Percentiles rank a stretch among this genome's conserved stretches.
These are phyloP conservation scores for Wickerhamomyces hampshirensis DNA, from an alignment of 805 yeast genomes.

Conservation along the genomic window DNA sequence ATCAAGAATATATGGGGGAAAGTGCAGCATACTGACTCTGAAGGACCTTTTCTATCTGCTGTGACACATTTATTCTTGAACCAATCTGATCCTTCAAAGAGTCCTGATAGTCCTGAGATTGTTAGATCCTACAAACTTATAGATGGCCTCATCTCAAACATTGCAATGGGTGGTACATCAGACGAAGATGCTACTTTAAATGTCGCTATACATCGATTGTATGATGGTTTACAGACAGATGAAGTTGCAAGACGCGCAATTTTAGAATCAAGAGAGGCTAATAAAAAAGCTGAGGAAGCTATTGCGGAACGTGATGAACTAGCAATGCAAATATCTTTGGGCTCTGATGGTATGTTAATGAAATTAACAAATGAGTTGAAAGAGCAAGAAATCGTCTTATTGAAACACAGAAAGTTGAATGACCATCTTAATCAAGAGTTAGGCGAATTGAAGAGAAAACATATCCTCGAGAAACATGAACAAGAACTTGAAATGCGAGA, in stretches of 20 bases:
- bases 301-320: slow-evolving; percentile 57
- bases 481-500: slow-evolving; percentile 77
- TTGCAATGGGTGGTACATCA: slow-evolving; percentile 44
- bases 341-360: slow-evolving; percentile 70
- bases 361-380: slow-evolving; percentile 54
- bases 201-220: slow-evolving; percentile 68
- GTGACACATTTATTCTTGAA: slow-evolving; percentile 49
- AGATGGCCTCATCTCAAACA: slow-evolving; percentile 60
- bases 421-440: slow-evolving; percentile 57
- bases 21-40: slow-evolving; percentile 47
- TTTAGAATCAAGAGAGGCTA: slow-evolving; percentile 48
- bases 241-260: slow-evolving; percentile 77
- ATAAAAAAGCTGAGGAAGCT: slow-evolving; percentile 49
- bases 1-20: slow-evolving; percentile 58
- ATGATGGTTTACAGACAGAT: slow-evolving; percentile 74
- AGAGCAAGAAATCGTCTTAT: slow-evolving; percentile 57
- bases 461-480: slow-evolving; percentile 60
- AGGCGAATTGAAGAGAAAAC: slow-evolving; percentile 54
- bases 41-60: slow-evolving; percentile 45
- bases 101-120: slow-evolving; percentile 40
- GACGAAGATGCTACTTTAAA: slow-evolving; percentile 62
- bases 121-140: slow-evolving; percentile 55
- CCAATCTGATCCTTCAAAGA: slow-evolving; percentile 32
- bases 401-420: slow-evolving; percentile 55
- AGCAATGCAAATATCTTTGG: slow-evolving; percentile 62